These are phyloP conservation scores for Aegilops speltoides DNA, from an alignment of 176 grass and related monocot genomes.

Conservation along the genomic window DNA sequence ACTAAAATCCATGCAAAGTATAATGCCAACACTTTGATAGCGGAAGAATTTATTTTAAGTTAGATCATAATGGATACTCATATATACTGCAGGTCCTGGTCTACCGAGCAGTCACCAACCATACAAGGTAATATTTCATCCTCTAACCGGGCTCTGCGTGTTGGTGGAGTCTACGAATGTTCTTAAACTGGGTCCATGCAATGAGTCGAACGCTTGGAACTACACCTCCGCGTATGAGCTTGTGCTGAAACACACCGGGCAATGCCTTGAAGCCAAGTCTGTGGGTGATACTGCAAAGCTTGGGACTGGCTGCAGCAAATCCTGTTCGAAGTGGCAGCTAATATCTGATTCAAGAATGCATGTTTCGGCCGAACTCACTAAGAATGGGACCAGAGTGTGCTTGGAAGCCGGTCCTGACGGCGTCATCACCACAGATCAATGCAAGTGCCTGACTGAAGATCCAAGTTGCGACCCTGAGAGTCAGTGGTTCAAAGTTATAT, in stretches of 20 bases:
- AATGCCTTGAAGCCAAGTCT: slow-evolving; percentile 58
- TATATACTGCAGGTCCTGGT: slow-evolving; percentile 62
- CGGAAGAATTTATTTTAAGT: not conserved
- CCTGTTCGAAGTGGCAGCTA: slow-evolving; percentile 70
- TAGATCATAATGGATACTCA: not conserved
- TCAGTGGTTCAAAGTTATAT: slow-evolving; percentile 92
- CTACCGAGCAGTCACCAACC: slow-evolving; percentile 51
- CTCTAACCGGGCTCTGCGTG: slow-evolving; percentile 73
- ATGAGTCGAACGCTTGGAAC: slow-evolving; percentile 65
- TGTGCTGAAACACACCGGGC: slow-evolving; percentile 44
- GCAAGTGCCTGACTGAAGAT: slow-evolving; percentile 68
- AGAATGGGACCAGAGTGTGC: slow-evolving; percentile 58
- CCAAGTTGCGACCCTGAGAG: slow-evolving; percentile 70
- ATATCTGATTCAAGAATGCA: slow-evolving; percentile 81
- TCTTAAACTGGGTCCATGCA: slow-evolving; percentile 66
- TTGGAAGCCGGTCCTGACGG: slow-evolving; percentile 64
- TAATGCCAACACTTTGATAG: not conserved
- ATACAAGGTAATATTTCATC: slow-evolving; percentile 75
- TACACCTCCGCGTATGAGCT: slow-evolving; percentile 60
- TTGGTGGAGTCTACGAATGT: slow-evolving; percentile 40
- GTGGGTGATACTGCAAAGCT: slow-evolving; percentile 44
- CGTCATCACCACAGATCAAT: slow-evolving; percentile 50
- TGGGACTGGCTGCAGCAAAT: slow-evolving; percentile 48
- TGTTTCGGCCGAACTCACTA: slow-evolving; percentile 55
- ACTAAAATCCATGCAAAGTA: not conserved